A percentile compares a stretch with the other conserved stretches of the same genome.
phyloP scores from a whole-genome alignment of 2,329 filamentous ascomycete genomes.

The Neocatenulostroma microsporum region DNA sequence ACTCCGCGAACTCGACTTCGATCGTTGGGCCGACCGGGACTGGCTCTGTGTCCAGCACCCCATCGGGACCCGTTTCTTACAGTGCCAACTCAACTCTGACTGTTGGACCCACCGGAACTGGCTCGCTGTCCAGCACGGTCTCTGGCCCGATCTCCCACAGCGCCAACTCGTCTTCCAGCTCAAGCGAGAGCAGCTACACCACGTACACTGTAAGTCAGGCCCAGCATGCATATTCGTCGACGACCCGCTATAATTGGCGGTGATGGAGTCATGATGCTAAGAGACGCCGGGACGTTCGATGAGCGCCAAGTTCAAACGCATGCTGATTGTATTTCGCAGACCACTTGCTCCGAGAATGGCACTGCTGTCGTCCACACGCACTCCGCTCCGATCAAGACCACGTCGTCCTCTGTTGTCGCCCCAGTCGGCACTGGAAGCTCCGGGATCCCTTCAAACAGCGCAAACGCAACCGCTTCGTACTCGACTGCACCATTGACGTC shows the following conservation, averaged over 20 bases:
- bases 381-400: conserved; percentile 1
- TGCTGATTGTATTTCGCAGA: too few species aligned
- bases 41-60: neutral
- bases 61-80: neutral
- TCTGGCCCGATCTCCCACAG: too few species aligned
- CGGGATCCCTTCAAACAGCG: neutral
- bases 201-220: conserved; percentile 2
- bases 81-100: neutral
- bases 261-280: too few species aligned
- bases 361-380: conserved; percentile 2
- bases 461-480: neutral
- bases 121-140: conserved; percentile 2
- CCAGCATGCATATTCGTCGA: too few species aligned
- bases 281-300: too few species aligned
- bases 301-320: too few species aligned
- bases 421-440: neutral
- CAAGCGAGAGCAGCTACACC: conserved; percentile 4
- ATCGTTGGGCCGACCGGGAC: neutral
- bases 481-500: neutral
- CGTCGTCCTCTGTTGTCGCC: too few species aligned
- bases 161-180: conserved; percentile 1
- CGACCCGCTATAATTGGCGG: too few species aligned
- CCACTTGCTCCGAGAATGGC: conserved; percentile 3
- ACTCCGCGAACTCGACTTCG: neutral
- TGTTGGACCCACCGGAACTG: conserved; percentile 1